These are phyloP conservation scores for Fusarium sp. DNA, from an alignment of 2,329 filamentous ascomycete species.

Conservation along the genomic window DNA sequence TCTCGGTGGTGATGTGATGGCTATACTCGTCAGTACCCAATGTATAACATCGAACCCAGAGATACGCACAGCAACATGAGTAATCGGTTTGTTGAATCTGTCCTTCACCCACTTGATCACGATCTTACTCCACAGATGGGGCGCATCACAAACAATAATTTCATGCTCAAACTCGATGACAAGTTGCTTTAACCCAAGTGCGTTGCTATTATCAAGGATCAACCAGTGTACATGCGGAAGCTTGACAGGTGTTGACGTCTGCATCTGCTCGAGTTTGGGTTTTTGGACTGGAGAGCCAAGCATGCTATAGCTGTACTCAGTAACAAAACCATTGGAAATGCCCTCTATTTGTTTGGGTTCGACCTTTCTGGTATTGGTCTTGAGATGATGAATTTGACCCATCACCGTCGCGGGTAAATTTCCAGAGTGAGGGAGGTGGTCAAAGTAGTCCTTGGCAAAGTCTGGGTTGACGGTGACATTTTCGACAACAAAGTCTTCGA, in stretches of 20 bases:
- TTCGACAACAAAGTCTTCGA: constrained; percentile 27
- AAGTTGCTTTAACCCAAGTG: constrained; percentile 23
- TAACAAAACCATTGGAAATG: constrained; percentile 6
- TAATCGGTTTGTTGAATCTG: constrained; percentile 17
- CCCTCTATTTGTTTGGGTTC: not conserved
- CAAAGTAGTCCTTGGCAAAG: not conserved
- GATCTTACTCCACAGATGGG: not conserved
- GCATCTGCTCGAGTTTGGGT: not conserved
- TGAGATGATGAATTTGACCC: too few relatives aligned
- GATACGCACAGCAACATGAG: constrained; percentile 10
- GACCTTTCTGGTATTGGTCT: not conserved
- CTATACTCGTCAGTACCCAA: not conserved
- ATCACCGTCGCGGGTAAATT: too few relatives aligned
- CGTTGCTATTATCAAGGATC: not conserved
- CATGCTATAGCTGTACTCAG: constrained; percentile 27
- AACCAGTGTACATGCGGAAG: constrained; percentile 21
- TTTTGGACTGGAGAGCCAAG: constrained; percentile 7
- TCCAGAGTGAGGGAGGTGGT: too few relatives aligned
- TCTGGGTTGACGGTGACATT: not conserved
- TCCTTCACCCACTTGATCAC: constrained; percentile 22
- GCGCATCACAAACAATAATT: constrained; percentile 25
- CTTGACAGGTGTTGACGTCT: not conserved
- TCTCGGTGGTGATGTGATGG: constrained; percentile 32
- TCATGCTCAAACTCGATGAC: constrained; percentile 31
- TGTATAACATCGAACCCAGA: fast-evolving